Evolutionary conservation across 345 rosid species (phyloP).

Genomic region (Crucihimalaya himalaica): DNA sequence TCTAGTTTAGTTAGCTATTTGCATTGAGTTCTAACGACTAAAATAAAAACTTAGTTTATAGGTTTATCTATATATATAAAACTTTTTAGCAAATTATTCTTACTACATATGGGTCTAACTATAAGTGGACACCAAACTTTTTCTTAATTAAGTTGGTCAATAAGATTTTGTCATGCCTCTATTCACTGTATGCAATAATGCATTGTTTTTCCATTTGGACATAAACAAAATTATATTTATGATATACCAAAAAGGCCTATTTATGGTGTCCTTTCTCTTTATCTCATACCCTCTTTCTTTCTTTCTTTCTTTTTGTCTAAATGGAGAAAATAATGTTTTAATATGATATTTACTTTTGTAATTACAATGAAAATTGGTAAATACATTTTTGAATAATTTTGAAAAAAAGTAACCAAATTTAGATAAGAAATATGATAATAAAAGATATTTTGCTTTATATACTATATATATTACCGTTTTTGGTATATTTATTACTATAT

Average conservation of each 20-base stretch:
- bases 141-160: neutral
- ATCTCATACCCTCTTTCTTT: neutral
- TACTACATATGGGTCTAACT: neutral
- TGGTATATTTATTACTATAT: neutral
- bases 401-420: neutral
- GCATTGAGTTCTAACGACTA: neutral
- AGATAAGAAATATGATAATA: too few relatives aligned
- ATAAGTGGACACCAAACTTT: neutral
- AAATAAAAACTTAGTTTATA: neutral
- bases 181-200: neutral
- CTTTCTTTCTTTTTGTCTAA: neutral
- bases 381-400: neutral
- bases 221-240: neutral
- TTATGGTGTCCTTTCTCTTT: neutral
- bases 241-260: neutral
- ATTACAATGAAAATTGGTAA: neutral
- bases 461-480: neutral
- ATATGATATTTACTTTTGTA: neutral
- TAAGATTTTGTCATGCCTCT: neutral
- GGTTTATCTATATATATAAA: too few relatives aligned
- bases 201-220: neutral
- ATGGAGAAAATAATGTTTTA: neutral
- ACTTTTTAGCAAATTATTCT: neutral
- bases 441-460: neutral
- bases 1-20: neutral